Conservation (phyloP, 495 filamentous ascomycete genomes). For the Articulospora tetracladia region DNA sequence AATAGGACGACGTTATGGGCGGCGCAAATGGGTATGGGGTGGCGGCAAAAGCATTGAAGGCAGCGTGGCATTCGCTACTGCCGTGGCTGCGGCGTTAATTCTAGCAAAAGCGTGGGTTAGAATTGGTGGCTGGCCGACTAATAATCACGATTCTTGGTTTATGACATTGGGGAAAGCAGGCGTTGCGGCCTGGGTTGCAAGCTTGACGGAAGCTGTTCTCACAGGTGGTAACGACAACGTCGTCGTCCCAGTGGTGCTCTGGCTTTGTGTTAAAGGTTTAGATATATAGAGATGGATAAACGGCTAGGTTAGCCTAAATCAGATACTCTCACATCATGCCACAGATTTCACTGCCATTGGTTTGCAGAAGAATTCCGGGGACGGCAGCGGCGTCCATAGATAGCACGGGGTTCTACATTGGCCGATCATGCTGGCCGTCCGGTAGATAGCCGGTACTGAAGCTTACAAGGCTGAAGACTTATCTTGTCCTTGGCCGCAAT, state of each 20-base stretch:
- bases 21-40: conserved; percentile 91
- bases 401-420: neutral
- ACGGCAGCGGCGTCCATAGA: neutral
- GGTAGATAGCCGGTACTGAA: neutral
- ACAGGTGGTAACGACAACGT: conserved; percentile 99
- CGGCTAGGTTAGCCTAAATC: neutral
- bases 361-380: too few relatives aligned
- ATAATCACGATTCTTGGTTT: conserved; percentile 33
- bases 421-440: neutral
- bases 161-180: conserved; percentile 52
- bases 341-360: too few relatives aligned
- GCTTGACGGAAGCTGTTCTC: conserved; percentile 89
- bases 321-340: neutral
- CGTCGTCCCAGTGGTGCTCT: conserved; percentile 90
- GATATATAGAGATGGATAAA: conserved; percentile 46
- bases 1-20: conserved; percentile 82
- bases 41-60: conserved; percentile 95
- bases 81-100: conserved; percentile 71
- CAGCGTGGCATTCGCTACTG: conserved; percentile 75
- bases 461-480: too few relatives aligned
- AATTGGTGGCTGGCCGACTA: conserved; percentile 63
- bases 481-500: too few relatives aligned
- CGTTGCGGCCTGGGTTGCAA: conserved; percentile 73
- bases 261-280: conserved; percentile 80
- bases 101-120: conserved; percentile 72